phyloP scores from a whole-genome alignment of 192 early-diverging fungal species.

The Coemansia sp. region DNA sequence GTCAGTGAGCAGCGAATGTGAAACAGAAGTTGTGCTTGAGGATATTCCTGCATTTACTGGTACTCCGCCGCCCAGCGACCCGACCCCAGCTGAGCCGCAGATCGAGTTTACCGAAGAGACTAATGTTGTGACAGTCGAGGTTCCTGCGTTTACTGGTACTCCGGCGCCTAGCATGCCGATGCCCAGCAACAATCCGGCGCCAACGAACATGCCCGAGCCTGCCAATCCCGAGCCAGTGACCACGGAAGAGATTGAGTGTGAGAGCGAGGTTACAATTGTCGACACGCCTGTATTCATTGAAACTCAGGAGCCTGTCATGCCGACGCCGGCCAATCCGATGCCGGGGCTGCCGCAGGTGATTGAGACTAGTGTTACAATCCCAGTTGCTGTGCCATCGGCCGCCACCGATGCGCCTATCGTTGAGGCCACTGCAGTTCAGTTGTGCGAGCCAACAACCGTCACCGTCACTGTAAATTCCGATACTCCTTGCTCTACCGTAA shows the following conservation, averaged over 20 bases:
- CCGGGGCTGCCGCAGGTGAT: neutral
- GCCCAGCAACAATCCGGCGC: neutral
- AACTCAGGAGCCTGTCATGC: neutral
- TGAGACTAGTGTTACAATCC: neutral
- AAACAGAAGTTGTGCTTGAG: neutral
- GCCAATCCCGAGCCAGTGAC: neutral
- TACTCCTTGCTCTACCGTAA: conserved; percentile 4
- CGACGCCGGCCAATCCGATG: neutral
- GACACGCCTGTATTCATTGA: neutral
- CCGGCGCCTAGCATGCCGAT: neutral
- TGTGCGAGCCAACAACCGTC: neutral
- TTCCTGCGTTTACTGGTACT: neutral
- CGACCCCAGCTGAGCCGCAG: neutral
- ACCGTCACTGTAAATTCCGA: conserved; percentile 22
- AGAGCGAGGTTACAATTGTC: neutral
- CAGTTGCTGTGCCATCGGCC: neutral
- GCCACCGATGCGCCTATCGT: neutral
- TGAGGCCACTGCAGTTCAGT: conserved; percentile 3
- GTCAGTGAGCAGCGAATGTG: neutral
- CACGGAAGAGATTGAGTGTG: neutral
- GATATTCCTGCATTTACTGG: conserved; percentile 5
- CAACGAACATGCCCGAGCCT: neutral
- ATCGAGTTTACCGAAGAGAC: neutral
- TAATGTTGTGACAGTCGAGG: neutral
- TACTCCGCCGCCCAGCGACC: conserved; percentile 11